These are phyloP conservation scores for Aspergillus ochraceus DNA, from an alignment of 2,329 filamentous ascomycete species.

Conservation along the genomic window DNA sequence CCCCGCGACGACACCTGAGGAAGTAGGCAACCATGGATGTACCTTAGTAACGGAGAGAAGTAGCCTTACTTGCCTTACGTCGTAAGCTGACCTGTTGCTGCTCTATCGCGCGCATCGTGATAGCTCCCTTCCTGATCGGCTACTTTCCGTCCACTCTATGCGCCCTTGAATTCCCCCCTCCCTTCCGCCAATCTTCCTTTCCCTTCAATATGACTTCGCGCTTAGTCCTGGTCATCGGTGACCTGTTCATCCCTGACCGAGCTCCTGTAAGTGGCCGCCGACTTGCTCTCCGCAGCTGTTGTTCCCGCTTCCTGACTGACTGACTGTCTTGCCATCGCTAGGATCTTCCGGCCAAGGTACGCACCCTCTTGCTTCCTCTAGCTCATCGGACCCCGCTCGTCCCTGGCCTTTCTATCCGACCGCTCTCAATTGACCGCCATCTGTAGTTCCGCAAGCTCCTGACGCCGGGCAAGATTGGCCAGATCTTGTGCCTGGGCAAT, in stretches of 20 bases:
- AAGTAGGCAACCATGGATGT: no score
- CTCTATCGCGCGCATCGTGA: no score
- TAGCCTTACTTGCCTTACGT: no score
- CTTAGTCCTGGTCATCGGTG: conserved; percentile 86
- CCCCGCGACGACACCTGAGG: no score
- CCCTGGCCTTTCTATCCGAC: conserved; percentile 6
- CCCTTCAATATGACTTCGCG: conserved; percentile 68
- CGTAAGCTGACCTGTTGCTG: no score
- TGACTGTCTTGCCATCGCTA: conserved; percentile 29
- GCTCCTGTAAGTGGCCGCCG: conserved; percentile 61
- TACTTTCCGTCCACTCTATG: conserved; percentile 17
- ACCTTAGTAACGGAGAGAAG: no score
- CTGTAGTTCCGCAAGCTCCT: conserved; percentile 80
- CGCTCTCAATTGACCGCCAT: conserved; percentile 13
- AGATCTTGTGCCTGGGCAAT: conserved; percentile 78
- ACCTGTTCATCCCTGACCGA: conserved; percentile 90
- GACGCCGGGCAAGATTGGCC: conserved; percentile 78
- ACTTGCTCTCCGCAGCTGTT: conserved; percentile 7
- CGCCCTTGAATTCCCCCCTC: conserved; percentile 25
- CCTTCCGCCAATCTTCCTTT: conserved; percentile 4
- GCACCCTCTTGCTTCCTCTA: conserved; percentile 8
- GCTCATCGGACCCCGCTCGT: not conserved
- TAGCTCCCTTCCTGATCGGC: no score
- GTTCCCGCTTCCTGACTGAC: conserved; percentile 2
- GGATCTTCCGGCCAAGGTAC: conserved; percentile 85